Evolutionary conservation across 106 monocot species (phyloP).

Genomic region (Amphibolis antarctica): DNA sequence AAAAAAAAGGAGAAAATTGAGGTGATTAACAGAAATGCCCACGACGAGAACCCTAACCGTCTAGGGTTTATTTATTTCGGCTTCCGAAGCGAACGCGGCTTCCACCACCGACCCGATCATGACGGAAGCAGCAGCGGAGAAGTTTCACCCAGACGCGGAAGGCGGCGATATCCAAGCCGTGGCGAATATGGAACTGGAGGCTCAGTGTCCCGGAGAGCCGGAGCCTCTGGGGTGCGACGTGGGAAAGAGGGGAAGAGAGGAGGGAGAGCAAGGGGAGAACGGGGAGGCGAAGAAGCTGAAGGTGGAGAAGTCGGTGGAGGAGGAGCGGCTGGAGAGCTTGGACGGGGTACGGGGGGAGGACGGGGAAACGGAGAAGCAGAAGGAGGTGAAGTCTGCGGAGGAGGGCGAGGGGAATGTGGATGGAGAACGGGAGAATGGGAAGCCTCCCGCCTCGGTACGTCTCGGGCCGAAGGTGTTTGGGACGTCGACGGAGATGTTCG

Average conservation of each 20-base stretch:
- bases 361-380: constrained; percentile 18
- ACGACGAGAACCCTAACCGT: too few relatives aligned
- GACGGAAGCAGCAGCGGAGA: constrained; percentile 2
- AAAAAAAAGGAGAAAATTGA: too few relatives aligned
- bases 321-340: constrained; percentile 3
- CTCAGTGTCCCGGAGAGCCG: neutral
- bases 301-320: constrained; percentile 9
- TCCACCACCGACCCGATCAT: neutral
- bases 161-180: neutral
- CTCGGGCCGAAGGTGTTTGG: constrained; percentile 59
- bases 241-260: neutral
- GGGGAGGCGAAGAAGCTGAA: constrained; percentile 1
- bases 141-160: neutral
- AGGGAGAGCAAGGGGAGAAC: neutral
- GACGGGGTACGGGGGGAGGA: neutral
- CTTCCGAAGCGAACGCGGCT: too few relatives aligned
- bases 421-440: neutral
- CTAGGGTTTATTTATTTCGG: too few relatives aligned
- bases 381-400: constrained; percentile 49
- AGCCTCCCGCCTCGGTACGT: constrained; percentile 4
- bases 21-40: too few relatives aligned
- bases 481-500: constrained; percentile 61
- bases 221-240: neutral
- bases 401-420: constrained; percentile 55
- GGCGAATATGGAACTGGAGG: neutral